Evolutionary conservation across 1,284 basidiomycete species (phyloP).

Genomic region (Coniferiporia weirii): DNA sequence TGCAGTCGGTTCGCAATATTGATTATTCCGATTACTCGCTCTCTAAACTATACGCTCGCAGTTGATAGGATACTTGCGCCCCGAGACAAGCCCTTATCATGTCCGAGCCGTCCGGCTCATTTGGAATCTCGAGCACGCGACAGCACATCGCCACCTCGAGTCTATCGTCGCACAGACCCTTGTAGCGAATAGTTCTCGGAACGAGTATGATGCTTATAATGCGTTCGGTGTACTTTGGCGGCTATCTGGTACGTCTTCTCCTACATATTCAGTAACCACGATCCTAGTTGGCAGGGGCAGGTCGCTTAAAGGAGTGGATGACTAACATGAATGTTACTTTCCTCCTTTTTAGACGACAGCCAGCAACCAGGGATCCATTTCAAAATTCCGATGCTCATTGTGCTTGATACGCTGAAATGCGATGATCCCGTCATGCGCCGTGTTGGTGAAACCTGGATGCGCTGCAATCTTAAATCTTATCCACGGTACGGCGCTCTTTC

Average conservation of each 20-base stretch:
- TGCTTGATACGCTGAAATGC: slow-evolving; percentile 78
- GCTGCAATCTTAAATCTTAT: slow-evolving; percentile 88
- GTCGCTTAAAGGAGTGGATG: neutral
- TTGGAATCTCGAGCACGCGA: slow-evolving; percentile 74
- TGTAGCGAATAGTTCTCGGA: slow-evolving; percentile 44
- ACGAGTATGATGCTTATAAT: slow-evolving; percentile 63
- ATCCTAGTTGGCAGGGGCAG: neutral
- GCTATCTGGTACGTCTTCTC: slow-evolving; percentile 57
- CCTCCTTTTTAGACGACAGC: slow-evolving; percentile 60
- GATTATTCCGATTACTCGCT: no score
- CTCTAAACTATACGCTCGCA: slow-evolving; percentile 28
- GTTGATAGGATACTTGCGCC: slow-evolving; percentile 74
- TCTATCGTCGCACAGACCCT: slow-evolving; percentile 72
- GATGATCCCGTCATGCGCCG: slow-evolving; percentile 70
- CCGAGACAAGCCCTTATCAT: slow-evolving; percentile 69
- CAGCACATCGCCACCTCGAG: slow-evolving; percentile 63
- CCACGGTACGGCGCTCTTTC: slow-evolving; percentile 51
- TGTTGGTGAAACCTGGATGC: slow-evolving; percentile 92
- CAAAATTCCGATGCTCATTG: slow-evolving; percentile 80
- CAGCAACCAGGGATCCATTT: slow-evolving; percentile 76
- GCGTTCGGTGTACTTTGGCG: slow-evolving; percentile 94
- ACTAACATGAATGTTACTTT: neutral
- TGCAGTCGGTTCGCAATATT: slow-evolving; percentile 38
- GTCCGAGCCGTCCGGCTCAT: slow-evolving; percentile 80
- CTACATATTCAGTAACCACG: neutral